Base-by-base conservation (phyloP, 2,329 filamentous ascomycete species). In the Moelleriella libera region DNA sequence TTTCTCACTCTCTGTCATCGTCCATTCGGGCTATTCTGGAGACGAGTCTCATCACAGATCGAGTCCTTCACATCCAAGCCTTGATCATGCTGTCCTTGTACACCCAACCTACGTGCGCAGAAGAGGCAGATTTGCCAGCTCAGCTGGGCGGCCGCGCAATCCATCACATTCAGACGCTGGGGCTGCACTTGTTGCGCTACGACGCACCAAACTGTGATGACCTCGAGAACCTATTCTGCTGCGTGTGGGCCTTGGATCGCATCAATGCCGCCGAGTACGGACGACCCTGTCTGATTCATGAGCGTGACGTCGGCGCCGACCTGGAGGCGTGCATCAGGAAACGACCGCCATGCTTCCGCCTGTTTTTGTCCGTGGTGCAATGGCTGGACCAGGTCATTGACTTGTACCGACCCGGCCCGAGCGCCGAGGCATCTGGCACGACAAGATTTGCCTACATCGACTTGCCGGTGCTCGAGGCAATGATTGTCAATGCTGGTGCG, bases 211-310 rank as follows among this genome's bases (percentile, higher is more conserved):
- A 66, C 30, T 59, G 62, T 8, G 63, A 69, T 41, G 66, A 70
- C 30, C 60, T 69, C 2, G 69, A 73, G 47, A 69, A 65, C 2
- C 54, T 80, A 2, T 78, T 79, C 43, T 80, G 75, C 53, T 75
- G 71, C 6, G 63, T 79, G 0, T 82, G 76, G 76, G 76, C 76
- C 0, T 57, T 82, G 1, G 79, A 83, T 54, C 68, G 75, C 11
- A 67, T 82, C 42, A 76, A 76, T 44, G 70, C 75, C 1, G 73
- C 77, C 0, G 68, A 78, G n/a, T 75, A 80, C 49, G 78, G 77
- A 5, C 67, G 78, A 1, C 75, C 79, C 0, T 71, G 75, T 43
- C 58, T 80, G 29, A 72, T 83, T 48, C 77, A 82, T 51, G 76
- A 80, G 52, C 63, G 74, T 45, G 79, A 83, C 52, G 68, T 79